Conservation (phyloP, 2,329 filamentous ascomycete genomes). For the Calonectria hawksworthii region DNA sequence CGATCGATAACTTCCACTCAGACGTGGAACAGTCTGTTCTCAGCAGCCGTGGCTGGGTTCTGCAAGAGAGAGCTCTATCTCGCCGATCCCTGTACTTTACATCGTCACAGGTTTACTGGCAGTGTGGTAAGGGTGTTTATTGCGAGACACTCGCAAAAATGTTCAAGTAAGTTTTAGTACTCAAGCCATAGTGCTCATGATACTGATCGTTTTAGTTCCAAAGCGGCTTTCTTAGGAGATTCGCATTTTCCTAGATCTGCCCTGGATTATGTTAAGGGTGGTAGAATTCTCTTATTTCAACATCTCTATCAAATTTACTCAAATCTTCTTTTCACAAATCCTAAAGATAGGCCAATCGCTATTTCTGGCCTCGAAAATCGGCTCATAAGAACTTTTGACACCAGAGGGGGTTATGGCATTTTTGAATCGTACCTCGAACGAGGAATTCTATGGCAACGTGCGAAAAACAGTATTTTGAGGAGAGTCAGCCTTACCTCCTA, state of each 20-base stretch:
- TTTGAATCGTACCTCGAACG: background rate
- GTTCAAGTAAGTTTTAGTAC: background rate
- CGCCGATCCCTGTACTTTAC: background rate
- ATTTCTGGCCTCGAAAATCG: background rate
- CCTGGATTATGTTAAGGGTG: background rate
- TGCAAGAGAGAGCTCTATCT: background rate
- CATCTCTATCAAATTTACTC: background rate
- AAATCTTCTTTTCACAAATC: background rate
- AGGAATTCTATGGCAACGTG: background rate
- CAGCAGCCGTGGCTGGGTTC: background rate
- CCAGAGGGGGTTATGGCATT: background rate
- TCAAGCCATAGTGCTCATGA: background rate
- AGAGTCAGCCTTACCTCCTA: background rate
- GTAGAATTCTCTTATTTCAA: background rate
- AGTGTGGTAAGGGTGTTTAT: background rate
- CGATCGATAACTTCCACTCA: background rate
- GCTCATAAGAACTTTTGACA: background rate
- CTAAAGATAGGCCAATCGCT: background rate
- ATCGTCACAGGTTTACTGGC: background rate
- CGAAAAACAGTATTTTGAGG: background rate
- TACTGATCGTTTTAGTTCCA: background rate
- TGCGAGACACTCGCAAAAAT: background rate
- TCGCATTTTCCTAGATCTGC: background rate
- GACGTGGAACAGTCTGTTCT: background rate
- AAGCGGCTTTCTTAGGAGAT: background rate